Evolutionary conservation across 2,329 filamentous ascomycete species (phyloP), one percentile per base, ranked within the genome.

Genomic region (Sporothrix pseudoabietina): DNA sequence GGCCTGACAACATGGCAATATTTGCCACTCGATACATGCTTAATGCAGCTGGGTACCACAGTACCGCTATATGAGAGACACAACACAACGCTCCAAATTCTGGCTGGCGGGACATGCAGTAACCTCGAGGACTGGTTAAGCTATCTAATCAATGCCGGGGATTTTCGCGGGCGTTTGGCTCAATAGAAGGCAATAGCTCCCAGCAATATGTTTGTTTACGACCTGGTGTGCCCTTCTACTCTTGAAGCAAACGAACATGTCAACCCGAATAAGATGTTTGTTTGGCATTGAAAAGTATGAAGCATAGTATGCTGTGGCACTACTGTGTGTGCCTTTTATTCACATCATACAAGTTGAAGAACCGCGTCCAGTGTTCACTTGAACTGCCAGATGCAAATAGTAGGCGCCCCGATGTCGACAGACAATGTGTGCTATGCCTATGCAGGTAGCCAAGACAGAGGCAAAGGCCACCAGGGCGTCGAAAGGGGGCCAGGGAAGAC

Each of bases 1-100:
- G 32, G 6, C 2, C 22, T 39, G 8, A 12, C 32, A 41, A 22
- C 16, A 61, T n/a, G 57, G 32, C 57, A n/a, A 39, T 39, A 32
- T 30, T 66, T 66, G 22, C 39, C 39, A 16, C 22, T 47, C n/a
- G n/a, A 30, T 47, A 30, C 12, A 47, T 47, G 22, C 61, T 30
- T 22, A 30, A 30, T 66, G 39, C 61, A 65, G 61, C 61, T 47
- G 39, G 39, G 61, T 66, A 19, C 39, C 61, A 66, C 61, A 19
- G 26, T 22, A 44, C 6, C 5, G 26, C 8, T 14, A 5, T 10
- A 3, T 10, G 35, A 14, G 9, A 22, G 4, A n/a, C 32, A 39
- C 32, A 19, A 61, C 19, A 61, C 19, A 35, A n/a, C 10, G 19
- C 30, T 44, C 41, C 12, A 19, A 5, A 61, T 7, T 3, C 12